Conservation (phyloP, 1,139 yeast species). For the Arxiozyma heterogenica region DNA sequence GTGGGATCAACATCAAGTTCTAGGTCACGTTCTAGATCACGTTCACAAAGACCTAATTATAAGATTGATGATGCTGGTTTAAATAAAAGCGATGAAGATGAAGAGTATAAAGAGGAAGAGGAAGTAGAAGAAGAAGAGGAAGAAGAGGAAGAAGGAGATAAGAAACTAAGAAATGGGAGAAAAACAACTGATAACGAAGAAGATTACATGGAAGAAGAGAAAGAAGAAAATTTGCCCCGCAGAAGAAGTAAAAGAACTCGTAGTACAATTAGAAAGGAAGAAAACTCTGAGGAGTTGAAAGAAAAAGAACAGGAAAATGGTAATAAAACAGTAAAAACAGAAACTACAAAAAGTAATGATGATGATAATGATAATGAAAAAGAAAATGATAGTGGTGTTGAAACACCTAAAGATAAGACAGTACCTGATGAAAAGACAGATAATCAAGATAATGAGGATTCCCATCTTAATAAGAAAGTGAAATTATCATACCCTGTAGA, state of each 20-base stretch:
- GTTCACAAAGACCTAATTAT: constrained; percentile 21
- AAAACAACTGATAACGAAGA: not conserved
- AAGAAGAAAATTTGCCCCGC: constrained; percentile 16
- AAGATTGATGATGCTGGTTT: constrained; percentile 23
- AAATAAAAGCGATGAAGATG: constrained; percentile 22
- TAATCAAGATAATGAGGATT: constrained; percentile 10
- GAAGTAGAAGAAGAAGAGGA: constrained; percentile 11
- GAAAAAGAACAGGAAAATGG: not conserved
- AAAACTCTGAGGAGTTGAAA: not conserved
- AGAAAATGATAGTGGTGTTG: constrained; percentile 13
- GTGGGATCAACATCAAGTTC: not conserved
- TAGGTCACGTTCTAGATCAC: constrained; percentile 11
- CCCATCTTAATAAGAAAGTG: not conserved
- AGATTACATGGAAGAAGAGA: not conserved
- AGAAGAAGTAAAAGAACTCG: constrained; percentile 17
- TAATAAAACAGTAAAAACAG: not conserved
- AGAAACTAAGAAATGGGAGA: not conserved
- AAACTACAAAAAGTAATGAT: constrained; percentile 1
- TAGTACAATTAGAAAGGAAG: constrained; percentile 2
- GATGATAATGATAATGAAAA: constrained; percentile 13
- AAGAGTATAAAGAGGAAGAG: constrained; percentile 21
- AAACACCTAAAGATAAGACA: constrained; percentile 1
- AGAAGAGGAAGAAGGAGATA: not conserved
- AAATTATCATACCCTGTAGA: constrained; percentile 26
- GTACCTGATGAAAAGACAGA: constrained; percentile 11